phyloP scores from a whole-genome alignment of 169 alveolate species.

The Fabrea salina region DNA sequence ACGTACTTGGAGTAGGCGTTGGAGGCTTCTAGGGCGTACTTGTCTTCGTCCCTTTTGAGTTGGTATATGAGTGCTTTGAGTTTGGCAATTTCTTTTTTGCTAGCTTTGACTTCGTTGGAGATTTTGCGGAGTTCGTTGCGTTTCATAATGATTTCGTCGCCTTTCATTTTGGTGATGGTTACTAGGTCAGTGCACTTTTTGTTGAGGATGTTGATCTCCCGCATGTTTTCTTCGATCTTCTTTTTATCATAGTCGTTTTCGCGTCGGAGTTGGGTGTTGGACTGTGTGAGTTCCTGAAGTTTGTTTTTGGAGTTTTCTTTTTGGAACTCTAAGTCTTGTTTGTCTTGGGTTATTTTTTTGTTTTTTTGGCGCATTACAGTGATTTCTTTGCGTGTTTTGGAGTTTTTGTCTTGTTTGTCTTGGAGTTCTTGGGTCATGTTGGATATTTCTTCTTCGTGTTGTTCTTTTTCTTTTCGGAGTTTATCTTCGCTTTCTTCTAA shows the following conservation, averaged over 20 bases:
- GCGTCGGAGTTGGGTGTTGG: neutral
- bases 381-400: neutral
- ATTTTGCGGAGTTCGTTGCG: slow-evolving; percentile 14
- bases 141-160: slow-evolving; percentile 15
- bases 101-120: slow-evolving; percentile 61
- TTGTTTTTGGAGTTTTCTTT: neutral
- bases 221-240: slow-evolving; percentile 2
- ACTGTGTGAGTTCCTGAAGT: neutral
- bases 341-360: neutral
- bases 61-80: slow-evolving; percentile 47
- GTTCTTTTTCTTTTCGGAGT: neutral
- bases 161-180: neutral
- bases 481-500: neutral
- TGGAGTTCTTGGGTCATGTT: neutral
- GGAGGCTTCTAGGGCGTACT: slow-evolving; percentile 73
- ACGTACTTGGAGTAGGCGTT: slow-evolving; percentile 80
- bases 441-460: neutral
- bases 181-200: slow-evolving; percentile 22
- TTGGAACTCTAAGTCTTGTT: neutral
- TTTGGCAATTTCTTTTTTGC: slow-evolving; percentile 55
- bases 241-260: slow-evolving; percentile 17
- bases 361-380: neutral
- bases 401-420: neutral
- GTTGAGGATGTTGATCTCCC: slow-evolving; percentile 8
- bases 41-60: slow-evolving; percentile 64